Base-by-base conservation (phyloP, 306 rosid genomes). In the Ziziphus jujuba region DNA sequence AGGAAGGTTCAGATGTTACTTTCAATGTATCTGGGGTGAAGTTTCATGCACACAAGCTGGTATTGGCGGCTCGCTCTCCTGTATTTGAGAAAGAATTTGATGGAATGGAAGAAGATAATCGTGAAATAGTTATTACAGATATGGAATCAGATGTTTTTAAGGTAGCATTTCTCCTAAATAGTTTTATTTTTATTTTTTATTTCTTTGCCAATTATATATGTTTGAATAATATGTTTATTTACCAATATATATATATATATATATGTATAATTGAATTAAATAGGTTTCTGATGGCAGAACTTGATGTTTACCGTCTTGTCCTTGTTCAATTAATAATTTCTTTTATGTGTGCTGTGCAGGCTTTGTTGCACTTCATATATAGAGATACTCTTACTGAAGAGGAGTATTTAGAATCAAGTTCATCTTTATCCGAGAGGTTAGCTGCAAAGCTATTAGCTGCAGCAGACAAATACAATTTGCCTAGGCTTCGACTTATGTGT, bases 141-240 rank as follows among this genome's bases (percentile, higher is more conserved):
- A 80, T 85, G 86, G 92, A 90, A 66, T 95, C 99, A 53, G 82
- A 81, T 84, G 92, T 90, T 74, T 93, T 93, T 75, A 93, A 90
- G 99, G 99, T 93, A 83, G 7, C 3, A 9, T 24, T 13, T 68
- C 34, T 23, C 56, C 7, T 6, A 7, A 23, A 23, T 3, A 16
- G 22, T 9, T 11, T 1, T n/a, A n/a, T n/a, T 20, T 40, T 40
- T 0, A 40, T 3, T 40, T 10, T 3, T 40, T 10, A 40, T 40
- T 40, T 9, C 45, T 7, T 40, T 40, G 45, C 57, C 9, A 33
- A 17, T 60, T 35, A 17, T n/a, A 17, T 17, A 17, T 17, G 4
- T n/a, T n/a, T n/a, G n/a, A n/a, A n/a, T n/a, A n/a, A n/a, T n/a
- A n/a, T n/a, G n/a, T n/a, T n/a, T n/a, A n/a, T n/a, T n/a, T n/a